Percentiles rank a stretch among this genome's conserved stretches.
phyloP scores from a whole-genome alignment of 2,329 filamentous ascomycete species.

The Daldinia eschscholtzii region DNA sequence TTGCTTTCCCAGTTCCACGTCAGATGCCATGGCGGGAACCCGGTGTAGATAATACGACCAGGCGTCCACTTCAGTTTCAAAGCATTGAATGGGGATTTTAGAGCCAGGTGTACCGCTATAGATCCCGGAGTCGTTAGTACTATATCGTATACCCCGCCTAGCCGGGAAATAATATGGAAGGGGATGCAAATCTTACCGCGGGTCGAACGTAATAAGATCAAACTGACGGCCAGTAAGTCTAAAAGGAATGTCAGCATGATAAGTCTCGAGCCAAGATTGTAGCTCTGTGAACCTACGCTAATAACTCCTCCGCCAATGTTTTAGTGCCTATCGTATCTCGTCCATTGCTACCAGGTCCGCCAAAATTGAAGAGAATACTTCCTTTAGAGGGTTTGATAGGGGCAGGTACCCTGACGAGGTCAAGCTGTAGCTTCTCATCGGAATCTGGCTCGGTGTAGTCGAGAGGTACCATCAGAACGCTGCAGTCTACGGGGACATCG shows the following conservation, averaged over 20 bases:
- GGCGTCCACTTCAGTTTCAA: conserved; percentile 17
- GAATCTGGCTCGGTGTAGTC: conserved; percentile 54
- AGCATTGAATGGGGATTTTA: conserved; percentile 44
- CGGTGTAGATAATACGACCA: conserved; percentile 13
- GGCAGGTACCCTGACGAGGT: conserved; percentile 53
- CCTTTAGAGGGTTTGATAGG: conserved; percentile 51
- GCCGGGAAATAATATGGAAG: not conserved
- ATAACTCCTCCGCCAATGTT: conserved; percentile 31
- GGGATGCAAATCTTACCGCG: conserved; percentile 42
- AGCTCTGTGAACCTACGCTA: conserved; percentile 37
- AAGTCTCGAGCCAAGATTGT: not conserved
- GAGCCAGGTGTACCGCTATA: conserved; percentile 33
- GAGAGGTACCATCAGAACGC: conserved; percentile 55
- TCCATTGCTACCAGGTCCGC: conserved; percentile 52
- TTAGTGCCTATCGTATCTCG: conserved; percentile 25
- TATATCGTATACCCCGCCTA: conserved; percentile 34
- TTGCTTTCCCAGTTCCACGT: conserved; percentile 32
- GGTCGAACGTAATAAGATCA: conserved; percentile 50
- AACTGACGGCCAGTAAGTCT: conserved; percentile 48
- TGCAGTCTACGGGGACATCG: conserved; percentile 52
- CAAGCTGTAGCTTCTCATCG: conserved; percentile 49
- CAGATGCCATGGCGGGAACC: conserved; percentile 36
- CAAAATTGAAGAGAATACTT: conserved; percentile 57
- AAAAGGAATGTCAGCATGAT: conserved; percentile 14
- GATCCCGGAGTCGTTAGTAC: conserved; percentile 29